A percentile compares a stretch with the other conserved stretches of the same genome.
Evolutionary conservation across 148 eudicot genomes (phyloP).

Genomic region (Fagopyrum esculentum): DNA sequence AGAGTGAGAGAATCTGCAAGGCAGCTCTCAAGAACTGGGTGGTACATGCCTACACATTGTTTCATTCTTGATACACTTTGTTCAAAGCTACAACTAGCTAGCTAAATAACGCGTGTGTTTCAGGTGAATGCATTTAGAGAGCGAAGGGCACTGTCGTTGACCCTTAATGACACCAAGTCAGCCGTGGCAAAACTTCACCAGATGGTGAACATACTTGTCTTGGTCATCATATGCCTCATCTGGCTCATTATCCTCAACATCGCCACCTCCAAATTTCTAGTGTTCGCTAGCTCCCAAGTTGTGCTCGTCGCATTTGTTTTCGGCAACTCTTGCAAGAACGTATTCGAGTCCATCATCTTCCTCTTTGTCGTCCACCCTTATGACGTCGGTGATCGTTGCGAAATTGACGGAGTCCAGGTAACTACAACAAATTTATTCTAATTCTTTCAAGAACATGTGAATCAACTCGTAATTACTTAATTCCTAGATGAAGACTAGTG

Average conservation of each 20-base stretch:
- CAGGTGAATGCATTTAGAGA: constrained; percentile 74
- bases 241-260: constrained; percentile 36
- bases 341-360: constrained; percentile 71
- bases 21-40: constrained; percentile 71
- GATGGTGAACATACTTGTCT: constrained; percentile 55
- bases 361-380: constrained; percentile 73
- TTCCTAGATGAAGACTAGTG: too few relatives aligned
- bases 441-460: too few relatives aligned
- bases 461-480: too few relatives aligned
- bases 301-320: constrained; percentile 69
- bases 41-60: constrained; percentile 25
- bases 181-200: constrained; percentile 80
- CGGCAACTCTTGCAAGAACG: constrained; percentile 73
- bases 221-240: constrained; percentile 31
- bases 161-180: constrained; percentile 80
- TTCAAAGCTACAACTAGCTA: neutral
- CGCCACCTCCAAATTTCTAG: constrained; percentile 37
- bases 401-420: constrained; percentile 84
- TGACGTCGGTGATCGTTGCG: constrained; percentile 84
- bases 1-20: constrained; percentile 53
- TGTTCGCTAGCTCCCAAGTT: constrained; percentile 62
- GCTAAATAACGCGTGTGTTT: neutral
- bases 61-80: neutral
- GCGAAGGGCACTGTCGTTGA: constrained; percentile 70
- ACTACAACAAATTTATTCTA: too few relatives aligned